These are phyloP conservation scores for Teunomyces pallodes DNA, from an alignment of 805 yeast genomes.

Conservation along the genomic window DNA sequence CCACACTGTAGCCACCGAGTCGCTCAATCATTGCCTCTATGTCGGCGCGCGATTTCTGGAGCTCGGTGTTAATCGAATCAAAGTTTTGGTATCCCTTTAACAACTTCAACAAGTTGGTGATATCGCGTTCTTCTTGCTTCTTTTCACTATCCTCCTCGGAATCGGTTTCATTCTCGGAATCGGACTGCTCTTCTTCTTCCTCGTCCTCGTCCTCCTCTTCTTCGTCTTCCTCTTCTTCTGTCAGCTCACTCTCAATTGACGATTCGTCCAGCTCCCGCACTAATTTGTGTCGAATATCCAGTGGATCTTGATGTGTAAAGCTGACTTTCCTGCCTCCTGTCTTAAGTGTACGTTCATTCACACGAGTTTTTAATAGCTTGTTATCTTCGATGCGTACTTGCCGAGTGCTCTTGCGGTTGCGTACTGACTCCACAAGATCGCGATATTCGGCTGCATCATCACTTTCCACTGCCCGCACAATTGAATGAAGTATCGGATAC, in stretches of 20 bases:
- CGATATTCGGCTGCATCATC: constrained; percentile 17
- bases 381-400: constrained; percentile 2
- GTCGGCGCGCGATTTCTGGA: constrained; percentile 53
- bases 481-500: constrained; percentile 58
- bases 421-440: constrained; percentile 13
- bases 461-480: constrained; percentile 37
- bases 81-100: constrained; percentile 53
- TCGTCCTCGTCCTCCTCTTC: constrained; percentile 6
- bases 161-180: constrained; percentile 14
- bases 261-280: constrained; percentile 4
- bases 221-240: constrained; percentile 2
- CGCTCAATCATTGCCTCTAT: constrained; percentile 47
- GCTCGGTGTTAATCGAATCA: constrained; percentile 69
- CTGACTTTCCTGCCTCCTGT: constrained; percentile 31
- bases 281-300: constrained; percentile 1
- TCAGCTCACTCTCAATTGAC: neutral
- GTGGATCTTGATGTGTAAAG: constrained; percentile 19
- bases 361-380: constrained; percentile 11
- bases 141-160: constrained; percentile 15
- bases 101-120: constrained; percentile 40
- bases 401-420: constrained; percentile 4
- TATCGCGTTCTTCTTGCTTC: constrained; percentile 22
- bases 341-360: constrained; percentile 15
- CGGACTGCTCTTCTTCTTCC: constrained; percentile 10
- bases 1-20: constrained; percentile 35